Evolutionary conservation across 805 yeast genomes (phyloP).

Genomic region (Wickerhamiella allomyrinae): DNA sequence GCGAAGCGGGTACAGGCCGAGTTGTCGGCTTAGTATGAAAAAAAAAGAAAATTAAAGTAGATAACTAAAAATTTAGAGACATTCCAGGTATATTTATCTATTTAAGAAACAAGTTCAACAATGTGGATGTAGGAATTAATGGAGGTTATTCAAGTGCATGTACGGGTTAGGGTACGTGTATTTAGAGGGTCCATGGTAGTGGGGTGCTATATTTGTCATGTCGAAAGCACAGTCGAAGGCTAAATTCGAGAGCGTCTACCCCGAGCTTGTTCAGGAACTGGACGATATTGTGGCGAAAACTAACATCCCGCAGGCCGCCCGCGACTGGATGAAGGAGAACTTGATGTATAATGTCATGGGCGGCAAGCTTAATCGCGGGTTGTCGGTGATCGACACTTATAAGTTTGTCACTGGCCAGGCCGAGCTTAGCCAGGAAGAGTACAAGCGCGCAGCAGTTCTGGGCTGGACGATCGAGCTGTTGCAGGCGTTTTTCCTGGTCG

Average conservation of each 20-base stretch:
- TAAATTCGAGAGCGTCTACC: slow-evolving; percentile 43
- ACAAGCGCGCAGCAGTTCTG: slow-evolving; percentile 68
- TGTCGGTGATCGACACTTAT: slow-evolving; percentile 89
- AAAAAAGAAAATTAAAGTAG: too few species aligned
- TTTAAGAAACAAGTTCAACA: too few species aligned
- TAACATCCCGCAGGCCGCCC: slow-evolving; percentile 76
- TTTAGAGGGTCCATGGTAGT: too few species aligned
- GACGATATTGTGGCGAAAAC: slow-evolving; percentile 44
- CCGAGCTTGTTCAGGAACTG: slow-evolving; percentile 63
- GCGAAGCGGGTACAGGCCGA: too few species aligned
- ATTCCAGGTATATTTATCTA: too few species aligned
- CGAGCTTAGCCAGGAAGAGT: slow-evolving; percentile 53
- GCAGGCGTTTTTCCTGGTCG: slow-evolving; percentile 93
- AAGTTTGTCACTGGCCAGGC: slow-evolving; percentile 55
- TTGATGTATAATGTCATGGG: slow-evolving; percentile 85
- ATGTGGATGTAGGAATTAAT: too few species aligned
- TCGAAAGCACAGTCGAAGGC: slow-evolving; percentile 1
- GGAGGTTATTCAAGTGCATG: too few species aligned
- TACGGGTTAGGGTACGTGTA: too few species aligned
- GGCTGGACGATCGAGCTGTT: slow-evolving; percentile 94
- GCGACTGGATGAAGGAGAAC: slow-evolving; percentile 60
- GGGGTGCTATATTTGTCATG: neutral
- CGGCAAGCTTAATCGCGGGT: slow-evolving; percentile 91
- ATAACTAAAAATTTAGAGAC: too few species aligned
- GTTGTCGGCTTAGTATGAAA: too few species aligned